Base-by-base conservation (phyloP, 208 protist genomes). In the Acanthamoeba quina region DNA sequence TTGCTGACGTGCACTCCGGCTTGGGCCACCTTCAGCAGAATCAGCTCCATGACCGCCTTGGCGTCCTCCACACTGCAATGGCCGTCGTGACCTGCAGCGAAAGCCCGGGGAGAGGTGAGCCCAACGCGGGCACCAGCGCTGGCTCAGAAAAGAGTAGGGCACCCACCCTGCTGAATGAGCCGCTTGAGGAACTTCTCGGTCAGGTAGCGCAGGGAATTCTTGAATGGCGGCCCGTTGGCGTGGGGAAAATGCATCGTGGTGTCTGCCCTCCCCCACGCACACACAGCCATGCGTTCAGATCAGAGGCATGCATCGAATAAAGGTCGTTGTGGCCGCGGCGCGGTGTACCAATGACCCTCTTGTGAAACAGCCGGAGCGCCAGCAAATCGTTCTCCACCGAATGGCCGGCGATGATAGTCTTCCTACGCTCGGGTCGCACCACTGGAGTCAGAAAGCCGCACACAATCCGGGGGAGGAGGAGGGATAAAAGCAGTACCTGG, bases 341-440 rank as follows among this genome's bases (percentile, higher is more conserved):
- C 24, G 68, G n/a, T 17, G 68, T 78, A 96, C 99, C 98, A 62
- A 98, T 95, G 49, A 99, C 86, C 83, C 96, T 94, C 52, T 97
- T 97, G 29, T 98, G 98, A 52, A 98, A 47, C 72, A 99, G 92
- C 34, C 96, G 95, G 62, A 98, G 97, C 31, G 97, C 97, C 85
- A 97, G 98, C 89, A 99, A 98, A 96, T 99, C 98, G 94, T 99
- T 99, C 89, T 99, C 98, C 0, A 99, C 94, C 91, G 96, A 98
- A 95, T 99, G 98, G 1, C 98, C 98, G 0, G 99, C 95, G 15
- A 99, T 90, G 92, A 99, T 98, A 2, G 98, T 98, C 7, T 98
- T 94, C 41, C 70, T 78, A 31, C 24, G 62, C 1, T 34, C 21
- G n/a, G 54, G 54, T 17, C 4, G 54, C 17, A 58, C 54, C 54